Percentiles rank a stretch among this genome's conserved stretches.
Evolutionary conservation across 345 rosid species (phyloP).

Genomic region (Noccaea bulbosa): DNA sequence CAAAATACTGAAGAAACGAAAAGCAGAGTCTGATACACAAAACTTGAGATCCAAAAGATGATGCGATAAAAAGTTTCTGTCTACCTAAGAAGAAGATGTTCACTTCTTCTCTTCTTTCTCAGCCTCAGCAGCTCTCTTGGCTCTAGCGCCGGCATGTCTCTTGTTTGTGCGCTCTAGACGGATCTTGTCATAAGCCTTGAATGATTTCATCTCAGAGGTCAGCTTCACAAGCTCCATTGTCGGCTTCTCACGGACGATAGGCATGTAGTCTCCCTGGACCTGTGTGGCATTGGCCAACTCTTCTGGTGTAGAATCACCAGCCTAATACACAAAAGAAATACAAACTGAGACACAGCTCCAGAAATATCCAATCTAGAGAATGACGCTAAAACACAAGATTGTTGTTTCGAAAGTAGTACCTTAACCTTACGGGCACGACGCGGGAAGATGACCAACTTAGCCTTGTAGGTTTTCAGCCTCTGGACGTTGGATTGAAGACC

Average conservation of each 20-base stretch:
- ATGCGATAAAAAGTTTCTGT: constrained; percentile 5
- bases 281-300: constrained; percentile 85
- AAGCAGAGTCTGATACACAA: constrained; percentile 37
- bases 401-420: constrained; percentile 42
- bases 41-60: constrained; percentile 17
- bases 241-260: constrained; percentile 68
- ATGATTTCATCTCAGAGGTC: constrained; percentile 70
- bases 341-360: neutral
- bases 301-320: constrained; percentile 88
- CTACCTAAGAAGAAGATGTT: constrained; percentile 32
- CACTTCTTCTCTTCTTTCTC: constrained; percentile 96
- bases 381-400: neutral
- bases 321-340: constrained; percentile 44
- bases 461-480: constrained; percentile 89
- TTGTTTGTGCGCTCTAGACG: constrained; percentile 62
- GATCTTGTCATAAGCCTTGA: constrained; percentile 79
- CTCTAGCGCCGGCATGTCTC: constrained; percentile 69
- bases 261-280: constrained; percentile 71
- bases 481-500: constrained; percentile 74
- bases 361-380: neutral
- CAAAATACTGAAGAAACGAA: constrained; percentile 19
- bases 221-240: constrained; percentile 78
- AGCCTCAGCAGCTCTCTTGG: constrained; percentile 91
- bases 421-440: constrained; percentile 70
- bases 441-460: constrained; percentile 84